Conservation (phyloP, 345 rosid species). For the Hibiscus mutabilis region DNA sequence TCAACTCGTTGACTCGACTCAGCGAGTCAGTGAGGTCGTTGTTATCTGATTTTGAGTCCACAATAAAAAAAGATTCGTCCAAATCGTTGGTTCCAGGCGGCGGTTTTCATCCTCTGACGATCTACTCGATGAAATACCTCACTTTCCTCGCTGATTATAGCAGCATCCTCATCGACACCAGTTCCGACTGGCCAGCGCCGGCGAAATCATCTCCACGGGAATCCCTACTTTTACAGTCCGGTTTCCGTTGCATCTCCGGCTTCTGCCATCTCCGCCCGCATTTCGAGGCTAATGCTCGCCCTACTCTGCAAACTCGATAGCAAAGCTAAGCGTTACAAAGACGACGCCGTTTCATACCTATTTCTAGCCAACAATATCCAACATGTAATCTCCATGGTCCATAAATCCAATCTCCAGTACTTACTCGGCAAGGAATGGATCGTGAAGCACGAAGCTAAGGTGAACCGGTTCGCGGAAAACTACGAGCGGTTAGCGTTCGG, state of each 20-base stretch:
- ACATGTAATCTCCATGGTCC: slow-evolving; percentile 39
- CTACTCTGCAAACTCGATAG: slow-evolving; percentile 60
- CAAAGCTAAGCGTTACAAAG: slow-evolving; percentile 50
- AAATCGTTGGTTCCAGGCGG: slow-evolving; percentile 36
- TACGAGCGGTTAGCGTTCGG: slow-evolving; percentile 59
- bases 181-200: slow-evolving; percentile 35
- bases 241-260: slow-evolving; percentile 19
- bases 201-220: slow-evolving; percentile 25
- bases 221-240: slow-evolving; percentile 30
- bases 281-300: slow-evolving; percentile 52
- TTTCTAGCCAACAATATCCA: slow-evolving; percentile 71
- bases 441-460: slow-evolving; percentile 36
- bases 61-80: slow-evolving; percentile 44
- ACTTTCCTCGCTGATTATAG: slow-evolving; percentile 46
- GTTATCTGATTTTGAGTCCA: slow-evolving; percentile 43
- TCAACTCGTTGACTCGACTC: slow-evolving; percentile 38
- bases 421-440: slow-evolving; percentile 63
- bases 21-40: slow-evolving; percentile 31
- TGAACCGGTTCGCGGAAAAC: slow-evolving; percentile 35
- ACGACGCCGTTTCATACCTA: slow-evolving; percentile 42
- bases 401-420: slow-evolving; percentile 36
- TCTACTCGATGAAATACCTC: slow-evolving; percentile 44
- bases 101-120: slow-evolving; percentile 50
- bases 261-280: slow-evolving; percentile 30
- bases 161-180: slow-evolving; percentile 30